Conservation (phyloP, 78 protist species). For the Dictyostelium brefeldianum region DNA sequence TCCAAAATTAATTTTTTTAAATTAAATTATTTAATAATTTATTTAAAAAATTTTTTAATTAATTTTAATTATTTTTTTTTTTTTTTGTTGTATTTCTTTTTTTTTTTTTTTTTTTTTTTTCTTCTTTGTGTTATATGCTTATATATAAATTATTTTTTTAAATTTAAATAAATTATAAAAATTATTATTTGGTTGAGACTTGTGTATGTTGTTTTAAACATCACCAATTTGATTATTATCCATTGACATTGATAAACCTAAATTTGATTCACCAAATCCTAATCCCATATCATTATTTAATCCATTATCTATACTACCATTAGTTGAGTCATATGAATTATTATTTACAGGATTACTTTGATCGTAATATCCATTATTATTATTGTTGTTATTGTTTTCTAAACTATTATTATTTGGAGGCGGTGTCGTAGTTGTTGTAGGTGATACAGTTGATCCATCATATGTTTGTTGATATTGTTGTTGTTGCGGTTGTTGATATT, state of each 20-base stretch:
- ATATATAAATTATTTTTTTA: too few relatives aligned
- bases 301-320: neutral
- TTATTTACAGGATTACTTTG: neutral
- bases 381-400: neutral
- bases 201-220: too few relatives aligned
- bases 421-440: neutral
- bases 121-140: too few relatives aligned
- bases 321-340: neutral
- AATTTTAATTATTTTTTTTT: too few relatives aligned
- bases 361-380: neutral
- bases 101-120: too few relatives aligned
- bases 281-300: neutral
- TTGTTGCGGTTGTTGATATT: neutral
- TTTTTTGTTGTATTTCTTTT: too few relatives aligned
- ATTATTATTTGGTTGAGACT: too few relatives aligned
- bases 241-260: neutral
- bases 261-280: neutral
- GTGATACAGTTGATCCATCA: neutral
- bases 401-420: conserved; percentile 10
- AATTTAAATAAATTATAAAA: too few relatives aligned
- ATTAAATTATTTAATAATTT: too few relatives aligned
- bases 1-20: too few relatives aligned
- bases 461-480: neutral
- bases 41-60: too few relatives aligned
- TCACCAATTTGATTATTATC: too few relatives aligned